Evolutionary conservation across 106 monocot species (phyloP).

Genomic region (Amphibolis antarctica): DNA sequence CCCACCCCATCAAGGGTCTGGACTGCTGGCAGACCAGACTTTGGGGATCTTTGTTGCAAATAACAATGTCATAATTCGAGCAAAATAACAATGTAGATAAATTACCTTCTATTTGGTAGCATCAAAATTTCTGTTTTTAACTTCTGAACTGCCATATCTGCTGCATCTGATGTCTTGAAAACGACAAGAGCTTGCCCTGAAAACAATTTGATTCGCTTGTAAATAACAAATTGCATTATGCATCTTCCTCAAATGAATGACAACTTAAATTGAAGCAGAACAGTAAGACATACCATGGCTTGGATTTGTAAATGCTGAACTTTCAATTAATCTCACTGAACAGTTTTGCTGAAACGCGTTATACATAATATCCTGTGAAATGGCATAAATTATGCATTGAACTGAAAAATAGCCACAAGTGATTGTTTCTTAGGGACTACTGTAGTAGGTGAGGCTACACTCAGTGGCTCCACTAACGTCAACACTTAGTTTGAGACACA

Average conservation of each 20-base stretch:
- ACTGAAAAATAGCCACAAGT: too few species aligned
- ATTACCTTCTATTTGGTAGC: slow-evolving; percentile 10
- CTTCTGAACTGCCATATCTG: slow-evolving; percentile 28
- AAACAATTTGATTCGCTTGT: not conserved
- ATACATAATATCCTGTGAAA: slow-evolving; percentile 3
- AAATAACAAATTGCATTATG: not conserved
- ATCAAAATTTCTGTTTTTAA: slow-evolving; percentile 40
- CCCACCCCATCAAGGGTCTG: too few species aligned
- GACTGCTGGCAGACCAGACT: too few species aligned
- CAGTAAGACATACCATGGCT: not conserved
- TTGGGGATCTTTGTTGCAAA: too few species aligned
- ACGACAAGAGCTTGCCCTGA: slow-evolving; percentile 6
- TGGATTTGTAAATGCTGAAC: slow-evolving; percentile 5
- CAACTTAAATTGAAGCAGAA: too few species aligned
- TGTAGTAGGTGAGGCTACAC: too few species aligned
- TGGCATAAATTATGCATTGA: not conserved
- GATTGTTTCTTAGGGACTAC: too few species aligned
- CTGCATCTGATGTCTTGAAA: slow-evolving; percentile 42
- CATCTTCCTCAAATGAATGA: too few species aligned
- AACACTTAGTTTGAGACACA: too few species aligned
- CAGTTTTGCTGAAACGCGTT: slow-evolving; percentile 8
- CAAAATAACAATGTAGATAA: not conserved
- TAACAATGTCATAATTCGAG: too few species aligned
- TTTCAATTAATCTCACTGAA: slow-evolving; percentile 10
- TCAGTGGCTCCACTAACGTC: too few species aligned